Evolutionary conservation across 345 rosid genomes (phyloP), one percentile per base, ranked within the genome.

Genomic region (Capsella bursapastoris): DNA sequence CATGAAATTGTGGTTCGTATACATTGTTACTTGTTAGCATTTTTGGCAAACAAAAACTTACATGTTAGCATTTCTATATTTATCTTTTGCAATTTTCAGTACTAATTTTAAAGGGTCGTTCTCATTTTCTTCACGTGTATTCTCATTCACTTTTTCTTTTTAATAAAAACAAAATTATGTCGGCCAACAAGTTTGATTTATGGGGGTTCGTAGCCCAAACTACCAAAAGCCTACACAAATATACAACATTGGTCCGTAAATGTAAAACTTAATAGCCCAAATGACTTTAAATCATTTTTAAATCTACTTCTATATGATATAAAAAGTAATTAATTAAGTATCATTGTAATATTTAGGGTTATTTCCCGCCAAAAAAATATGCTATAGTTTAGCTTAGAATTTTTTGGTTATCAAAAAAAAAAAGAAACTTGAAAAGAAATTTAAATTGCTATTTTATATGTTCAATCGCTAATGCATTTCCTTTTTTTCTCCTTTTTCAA

Each of bases 131-230:
- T 12, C 59, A 57, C 49, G 72, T 59, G 31, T 31, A 53, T 3
- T 48, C 25, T 22, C 37, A 34, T 34, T 34, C 27, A 7, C 45
- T 22, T 72, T 63, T 63, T 8, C 3, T 2, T 8, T 55, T 56
- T 51, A 40, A 47, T 67, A 40, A 51, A 58, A 67, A 50, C 53
- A 75, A 75, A 67, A 4, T 1, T 34, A 74, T 62, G 79, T 75
- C 79, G 79, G 79, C 62, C 78, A 58, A 57, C 11, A 57, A 45
- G 6, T 66, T 22, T 66, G 9, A 37, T 18, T 49, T 66, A 0
- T 22, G 25, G 25, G 25, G 40, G 37, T 48, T 40, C 40, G 22
- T 0, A 45, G 57, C 57, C 49, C 62, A 56, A 29, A 29, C 28
- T 14, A 53, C 38, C 27, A 22, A 44, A 35, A 55, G 38, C 70